Evolutionary conservation across 805 yeast species (phyloP), one percentile per base, ranked within the genome.

Genomic region (Candida xyloterini): DNA sequence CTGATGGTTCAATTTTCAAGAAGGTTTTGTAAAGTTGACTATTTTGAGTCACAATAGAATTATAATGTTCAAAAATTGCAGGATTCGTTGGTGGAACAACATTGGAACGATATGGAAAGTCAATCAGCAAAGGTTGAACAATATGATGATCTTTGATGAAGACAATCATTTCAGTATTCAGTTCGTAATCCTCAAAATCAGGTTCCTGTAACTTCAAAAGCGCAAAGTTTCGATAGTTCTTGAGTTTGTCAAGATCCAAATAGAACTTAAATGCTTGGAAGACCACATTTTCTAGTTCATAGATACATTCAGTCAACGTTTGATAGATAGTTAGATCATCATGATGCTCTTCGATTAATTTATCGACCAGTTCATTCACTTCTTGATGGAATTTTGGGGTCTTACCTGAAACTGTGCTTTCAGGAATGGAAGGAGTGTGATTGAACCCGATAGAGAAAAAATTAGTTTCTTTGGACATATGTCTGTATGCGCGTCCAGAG

Each of bases 241-340:
- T 35, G 14, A 61, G 36, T 35, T 47, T 33, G 15, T 44, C 20
- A n/a, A 44, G 27, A 10, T 49, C 48, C 7, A 42, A 26, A 15
- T 51, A 47, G 24, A 47, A 46, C 26, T 53, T 45, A 39, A 62
- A 58, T 3, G 61, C 43, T 3, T 57, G 53, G 15, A 54, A 45
- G 4, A 61, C 35, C 10, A 35, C 42, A 8, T 45, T 29, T 20
- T 46, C 42, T 32, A 61, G 42, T 22, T 53, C 46, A 26, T 53
- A 45, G 8, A 56, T 15, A 31, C 59, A 57, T 23, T 47, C 46
- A 1, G 57, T 43, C 16, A 61, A 24, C 2, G 46, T 26, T 14
- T 51, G 46, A 26, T 43, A 59, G 15, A 62, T 50, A 5, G 64
- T 51, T 11, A 42, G 40, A 42, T 61, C 67, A 38, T 54, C 60